Conservation (phyloP, 305 asterid genomes). For the Fraxinus sp. region DNA sequence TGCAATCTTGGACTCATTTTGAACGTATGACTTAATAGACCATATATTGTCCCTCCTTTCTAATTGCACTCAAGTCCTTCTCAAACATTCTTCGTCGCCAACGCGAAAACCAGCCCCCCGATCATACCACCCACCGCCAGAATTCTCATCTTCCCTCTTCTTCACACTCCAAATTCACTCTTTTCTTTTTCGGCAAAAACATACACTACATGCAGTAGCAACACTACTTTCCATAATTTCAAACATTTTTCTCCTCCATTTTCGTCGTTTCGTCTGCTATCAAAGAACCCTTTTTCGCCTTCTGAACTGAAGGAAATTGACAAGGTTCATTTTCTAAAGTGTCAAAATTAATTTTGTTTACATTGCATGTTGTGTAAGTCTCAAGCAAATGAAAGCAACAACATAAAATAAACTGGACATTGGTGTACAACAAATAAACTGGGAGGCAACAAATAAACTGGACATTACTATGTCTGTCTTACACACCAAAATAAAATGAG, state of each 20-base stretch:
- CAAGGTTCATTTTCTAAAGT: slow-evolving; percentile 18
- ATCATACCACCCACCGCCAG: too few relatives aligned
- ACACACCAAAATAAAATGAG: too few relatives aligned
- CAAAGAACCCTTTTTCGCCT: background rate
- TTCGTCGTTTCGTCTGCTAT: slow-evolving; percentile 10
- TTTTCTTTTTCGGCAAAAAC: background rate
- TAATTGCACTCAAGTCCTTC: slow-evolving; percentile 87
- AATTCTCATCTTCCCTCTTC: slow-evolving; percentile 15
- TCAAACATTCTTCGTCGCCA: slow-evolving; percentile 46
- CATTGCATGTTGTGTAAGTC: too few relatives aligned
- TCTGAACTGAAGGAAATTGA: slow-evolving; percentile 24
- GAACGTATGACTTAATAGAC: slow-evolving; percentile 14
- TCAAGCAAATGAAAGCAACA: too few relatives aligned
- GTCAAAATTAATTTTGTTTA: slow-evolving; percentile 6
- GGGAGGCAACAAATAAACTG: too few relatives aligned
- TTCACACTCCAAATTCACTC: background rate
- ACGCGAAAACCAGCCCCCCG: too few relatives aligned
- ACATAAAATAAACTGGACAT: too few relatives aligned
- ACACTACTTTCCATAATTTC: background rate
- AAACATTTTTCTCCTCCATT: slow-evolving; percentile 1
- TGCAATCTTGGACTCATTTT: too few relatives aligned
- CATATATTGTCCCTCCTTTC: slow-evolving; percentile 92
- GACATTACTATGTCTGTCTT: too few relatives aligned
- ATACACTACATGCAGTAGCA: background rate
- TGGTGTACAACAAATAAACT: too few relatives aligned